phyloP scores from a whole-genome alignment of 352 stramenopile species.

The Pelagophyceae sp. region DNA sequence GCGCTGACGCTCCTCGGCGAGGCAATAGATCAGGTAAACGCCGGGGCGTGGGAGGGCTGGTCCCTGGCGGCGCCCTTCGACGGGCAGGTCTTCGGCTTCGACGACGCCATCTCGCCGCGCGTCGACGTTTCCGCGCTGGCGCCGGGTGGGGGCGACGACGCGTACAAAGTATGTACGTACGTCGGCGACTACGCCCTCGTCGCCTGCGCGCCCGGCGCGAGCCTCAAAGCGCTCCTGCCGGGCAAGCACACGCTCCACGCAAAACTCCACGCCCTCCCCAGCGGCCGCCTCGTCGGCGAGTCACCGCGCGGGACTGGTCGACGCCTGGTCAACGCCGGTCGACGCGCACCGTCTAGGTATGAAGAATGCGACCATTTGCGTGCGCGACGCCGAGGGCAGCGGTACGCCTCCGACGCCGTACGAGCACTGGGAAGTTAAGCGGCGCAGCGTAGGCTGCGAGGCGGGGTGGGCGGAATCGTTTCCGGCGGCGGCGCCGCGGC shows the following conservation, averaged over 20 bases:
- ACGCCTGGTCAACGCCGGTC: background rate
- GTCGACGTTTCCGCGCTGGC: background rate
- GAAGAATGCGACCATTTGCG: too few species aligned
- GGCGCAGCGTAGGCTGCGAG: too few species aligned
- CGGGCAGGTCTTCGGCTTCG: background rate
- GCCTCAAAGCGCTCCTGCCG: constrained; percentile 23
- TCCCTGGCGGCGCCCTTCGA: background rate
- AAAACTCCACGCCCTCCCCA: constrained; percentile 11
- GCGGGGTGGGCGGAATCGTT: too few species aligned
- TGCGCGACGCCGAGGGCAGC: too few species aligned
- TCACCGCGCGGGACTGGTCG: background rate
- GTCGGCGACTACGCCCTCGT: constrained; percentile 6
- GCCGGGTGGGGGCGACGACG: background rate
- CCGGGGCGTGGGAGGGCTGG: background rate
- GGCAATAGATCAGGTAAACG: background rate
- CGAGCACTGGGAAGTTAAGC: too few species aligned
- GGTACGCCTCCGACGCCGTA: too few species aligned
- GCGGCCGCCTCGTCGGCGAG: background rate
- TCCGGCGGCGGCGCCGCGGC: background rate
- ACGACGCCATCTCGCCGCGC: background rate
- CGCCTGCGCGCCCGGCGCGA: constrained; percentile 11
- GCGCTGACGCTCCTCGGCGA: background rate
- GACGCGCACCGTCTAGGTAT: background rate
- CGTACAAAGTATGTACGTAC: background rate
- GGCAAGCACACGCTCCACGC: constrained; percentile 25